Base-by-base conservation (phyloP, 257 asterid genomes). In the Eustoma russellianum region DNA sequence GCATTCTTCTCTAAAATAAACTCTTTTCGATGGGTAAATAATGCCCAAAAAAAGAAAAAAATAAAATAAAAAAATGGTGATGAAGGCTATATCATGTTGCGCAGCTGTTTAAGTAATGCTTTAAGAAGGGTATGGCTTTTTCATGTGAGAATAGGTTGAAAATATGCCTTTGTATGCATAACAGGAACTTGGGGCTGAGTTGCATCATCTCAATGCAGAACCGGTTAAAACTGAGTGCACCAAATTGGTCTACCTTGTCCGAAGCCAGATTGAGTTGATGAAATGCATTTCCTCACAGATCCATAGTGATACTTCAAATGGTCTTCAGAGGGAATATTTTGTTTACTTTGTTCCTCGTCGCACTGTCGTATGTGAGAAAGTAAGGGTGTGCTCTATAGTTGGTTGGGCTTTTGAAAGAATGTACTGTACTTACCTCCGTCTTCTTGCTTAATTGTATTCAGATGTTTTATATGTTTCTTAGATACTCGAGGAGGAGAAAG, bases 311-410 rank as follows among this genome's bases (percentile, higher is more conserved):
- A 74, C 77, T 24, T 85, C 95, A 11, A 88, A 88, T 73, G 98
- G 97, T 54, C 59, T 81, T 67, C 90, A 84, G 63, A 83, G 85
- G 67, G 97, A 92, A 66, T 85, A 92, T 70, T 75, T 75, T 73
- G 74, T 88, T 50, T 92, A 88, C 79, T 92, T 92, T 77, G 97
- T 83, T 70, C 98, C 98, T 13, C 94, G 94, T n/a, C 82, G 98
- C 19, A 52, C 86, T 60, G 93, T 92, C 75, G 88, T 53, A 44
- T 92, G 95, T 61, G 98, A 92, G 78, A 92, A 92, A 83, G 98
- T 88, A 61, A 70, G 81, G 44, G 2, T 38, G 43, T 38, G 43
- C 9, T 43, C 9, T 38, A 38, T 18, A 52, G 10, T 30, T 30
- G 9, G 19, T 47, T 44, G 19, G 34, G 24, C 33, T 43, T 41